Evolutionary conservation across 2,329 filamentous ascomycete species (phyloP), one percentile per base, ranked within the genome.

Genomic region (Colletotrichum tofieldiae): DNA sequence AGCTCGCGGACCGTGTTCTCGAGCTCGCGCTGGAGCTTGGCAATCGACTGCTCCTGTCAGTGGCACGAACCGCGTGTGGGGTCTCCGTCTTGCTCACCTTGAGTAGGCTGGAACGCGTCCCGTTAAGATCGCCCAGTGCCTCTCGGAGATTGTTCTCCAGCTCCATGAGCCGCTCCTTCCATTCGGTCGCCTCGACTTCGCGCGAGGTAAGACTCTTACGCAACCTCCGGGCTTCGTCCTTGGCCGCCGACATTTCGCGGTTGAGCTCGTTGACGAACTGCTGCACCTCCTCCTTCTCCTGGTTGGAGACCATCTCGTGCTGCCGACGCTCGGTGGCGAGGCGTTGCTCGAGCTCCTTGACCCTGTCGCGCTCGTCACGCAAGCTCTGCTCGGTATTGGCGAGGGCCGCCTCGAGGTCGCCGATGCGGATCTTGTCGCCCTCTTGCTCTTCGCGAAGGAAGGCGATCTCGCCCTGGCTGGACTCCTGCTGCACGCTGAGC

Each of bases 381-480:
- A 98, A 85, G 60, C 86, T 90, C 78, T 94, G 91, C 80, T 97
- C 93, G n/a, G 91, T 89, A 68, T 91, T 93, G 77, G 94, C 93
- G 47, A 98, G 84, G 18, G 92, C 91, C 11, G 94, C 93, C 79
- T 98, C 95, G 9, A 98, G 87, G 78, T 98, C 95, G 47, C 96
- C 94, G 77, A 99, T 98, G 82, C 95, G 95, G 80, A 99, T 97
- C 87, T 99, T 99, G 85, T 99, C 96, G 23, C 90, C 91, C 82
- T 99, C 96, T 82, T 99, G 96, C 84, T 99, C 96, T 80, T 99
- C 96, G 1, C 96, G 92, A 62, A 99, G 82, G 87, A 99, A 99
- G 1, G 94, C 92, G 82, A 98, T 97, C 81, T 99, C 96, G 71
- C 93, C 93, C 77, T 98, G 96, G 68, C 93, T 93, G 6, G 94